phyloP scores from a whole-genome alignment of 768 basidiomycete species.

The Aureoboletus auriporus region DNA sequence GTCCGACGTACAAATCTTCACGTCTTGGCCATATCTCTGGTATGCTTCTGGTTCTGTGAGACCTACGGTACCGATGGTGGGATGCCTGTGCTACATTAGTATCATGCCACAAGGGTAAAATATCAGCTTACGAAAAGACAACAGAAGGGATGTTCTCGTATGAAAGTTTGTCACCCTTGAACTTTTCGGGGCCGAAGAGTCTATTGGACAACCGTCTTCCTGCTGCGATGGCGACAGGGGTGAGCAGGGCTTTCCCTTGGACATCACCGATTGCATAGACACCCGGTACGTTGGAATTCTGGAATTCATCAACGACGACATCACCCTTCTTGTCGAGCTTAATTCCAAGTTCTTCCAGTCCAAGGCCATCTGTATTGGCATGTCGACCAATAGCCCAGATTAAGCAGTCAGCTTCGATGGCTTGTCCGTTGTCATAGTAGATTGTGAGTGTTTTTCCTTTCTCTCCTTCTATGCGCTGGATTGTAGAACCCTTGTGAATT shows the following conservation, averaged over 20 bases:
- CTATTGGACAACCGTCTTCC: constrained; percentile 86
- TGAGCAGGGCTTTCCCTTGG: constrained; percentile 86
- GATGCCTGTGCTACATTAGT: constrained; percentile 56
- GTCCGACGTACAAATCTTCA: constrained; percentile 81
- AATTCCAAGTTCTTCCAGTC: constrained; percentile 74
- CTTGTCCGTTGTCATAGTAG: constrained; percentile 69
- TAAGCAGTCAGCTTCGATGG: constrained; percentile 79
- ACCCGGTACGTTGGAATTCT: constrained; percentile 68
- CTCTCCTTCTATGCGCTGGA: constrained; percentile 71
- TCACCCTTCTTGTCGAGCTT: constrained; percentile 77
- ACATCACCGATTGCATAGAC: constrained; percentile 90
- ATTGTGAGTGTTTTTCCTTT: constrained; percentile 73
- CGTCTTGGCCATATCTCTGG: constrained; percentile 78
- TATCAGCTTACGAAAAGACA: constrained; percentile 82
- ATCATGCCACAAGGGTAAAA: constrained; percentile 1
- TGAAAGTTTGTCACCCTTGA: constrained; percentile 80
- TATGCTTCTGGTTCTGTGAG: constrained; percentile 90
- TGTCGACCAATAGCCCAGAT: constrained; percentile 95
- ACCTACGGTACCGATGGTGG: constrained; percentile 93
- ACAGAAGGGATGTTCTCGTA: constrained; percentile 93
- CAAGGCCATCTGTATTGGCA: constrained; percentile 73
- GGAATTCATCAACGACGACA: constrained; percentile 86
- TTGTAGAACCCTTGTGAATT: constrained; percentile 73
- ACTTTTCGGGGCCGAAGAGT: constrained; percentile 83
- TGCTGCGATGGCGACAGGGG: constrained; percentile 97